Evolutionary conservation across 805 yeast species (phyloP), one percentile per base, ranked within the genome.

Genomic region (Zygotorulaspora danielsina): DNA sequence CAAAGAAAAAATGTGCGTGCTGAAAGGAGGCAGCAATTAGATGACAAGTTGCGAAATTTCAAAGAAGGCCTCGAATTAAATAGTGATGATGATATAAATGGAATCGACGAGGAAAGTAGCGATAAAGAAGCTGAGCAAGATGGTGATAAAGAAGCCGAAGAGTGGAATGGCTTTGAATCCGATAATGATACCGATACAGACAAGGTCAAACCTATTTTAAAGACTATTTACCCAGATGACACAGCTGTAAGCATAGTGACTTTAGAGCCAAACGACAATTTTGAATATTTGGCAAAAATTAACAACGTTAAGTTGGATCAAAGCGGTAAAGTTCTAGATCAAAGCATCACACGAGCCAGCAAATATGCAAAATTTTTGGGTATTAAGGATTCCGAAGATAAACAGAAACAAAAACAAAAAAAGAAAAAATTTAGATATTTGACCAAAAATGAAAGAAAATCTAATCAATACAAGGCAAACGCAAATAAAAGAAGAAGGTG

Each of bases 361-460:
- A 78, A 84, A 57, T 88, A 90, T 54, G 97, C 96, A 1, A 76
- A 75, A 48, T 60, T 77, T 48, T 64, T 81, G 48, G 78, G 84
- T 12, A 73, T 71, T 49, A 61, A 70, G 29, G 73, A 76, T 38
- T 57, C 54, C 22, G 61, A 62, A 19, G 57, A 56, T 21, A 53
- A 53, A 7, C 54, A 48, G 13, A 48, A 54, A 18, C 50, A 53
- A 16, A 57, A 53, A 31, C 54, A 50, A 44, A 75, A 71, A 64
- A 82, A 81, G 73, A 81, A 79, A 72, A 89, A 89, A 72, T 88
- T 88, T 57, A 78, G 96, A 65, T 90, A 89, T 53, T 71, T 89
- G 61, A 76, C 93, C 35, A 86, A 87, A 61, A 65, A 71, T 19
- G 96, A 88, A 64, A 76, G 97, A 64, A 78, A 67, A 52, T 63